Percentiles rank a stretch among this genome's conserved stretches.
Evolutionary conservation across 495 filamentous ascomycete species (phyloP).

Genomic region (Articulospora tetracladia): DNA sequence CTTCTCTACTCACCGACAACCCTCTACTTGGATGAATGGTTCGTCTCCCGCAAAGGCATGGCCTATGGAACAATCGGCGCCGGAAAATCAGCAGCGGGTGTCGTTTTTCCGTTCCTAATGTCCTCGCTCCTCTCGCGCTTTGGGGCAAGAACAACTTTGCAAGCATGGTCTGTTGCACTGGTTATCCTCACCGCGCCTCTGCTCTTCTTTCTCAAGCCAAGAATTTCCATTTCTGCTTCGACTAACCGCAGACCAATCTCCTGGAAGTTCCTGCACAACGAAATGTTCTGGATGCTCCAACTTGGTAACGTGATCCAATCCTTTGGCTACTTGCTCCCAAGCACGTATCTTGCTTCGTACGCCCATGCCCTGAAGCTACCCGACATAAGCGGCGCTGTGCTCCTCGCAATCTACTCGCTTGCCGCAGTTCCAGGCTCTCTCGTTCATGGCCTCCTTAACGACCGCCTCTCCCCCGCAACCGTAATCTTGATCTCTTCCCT

Average conservation of each 20-base stretch:
- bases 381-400: conserved; percentile 33
- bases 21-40: conserved; percentile 38
- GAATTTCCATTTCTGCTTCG: conserved; percentile 42
- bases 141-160: conserved; percentile 51
- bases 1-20: conserved; percentile 40
- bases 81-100: conserved; percentile 25
- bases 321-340: conserved; percentile 63
- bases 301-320: conserved; percentile 56
- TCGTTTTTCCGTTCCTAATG: conserved; percentile 23
- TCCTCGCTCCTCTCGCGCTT: conserved; percentile 26
- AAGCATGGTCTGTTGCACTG: conserved; percentile 42
- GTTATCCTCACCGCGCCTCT: conserved; percentile 49
- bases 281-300: conserved; percentile 48
- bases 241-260: conserved; percentile 30
- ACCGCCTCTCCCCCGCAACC: conserved; percentile 53
- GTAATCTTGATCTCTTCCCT: conserved; percentile 56
- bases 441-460: conserved; percentile 54
- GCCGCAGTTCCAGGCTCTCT: conserved; percentile 55
- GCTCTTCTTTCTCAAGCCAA: conserved; percentile 53
- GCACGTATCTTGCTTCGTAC: conserved; percentile 62
- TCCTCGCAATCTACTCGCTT: conserved; percentile 54
- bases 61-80: conserved; percentile 49
- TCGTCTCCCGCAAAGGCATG: conserved; percentile 42
- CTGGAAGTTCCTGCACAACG: conserved; percentile 40
- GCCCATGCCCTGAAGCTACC: conserved; percentile 36